Base-by-base conservation (phyloP, 352 stramenopile genomes). In the Phytopythium mirpurense region DNA sequence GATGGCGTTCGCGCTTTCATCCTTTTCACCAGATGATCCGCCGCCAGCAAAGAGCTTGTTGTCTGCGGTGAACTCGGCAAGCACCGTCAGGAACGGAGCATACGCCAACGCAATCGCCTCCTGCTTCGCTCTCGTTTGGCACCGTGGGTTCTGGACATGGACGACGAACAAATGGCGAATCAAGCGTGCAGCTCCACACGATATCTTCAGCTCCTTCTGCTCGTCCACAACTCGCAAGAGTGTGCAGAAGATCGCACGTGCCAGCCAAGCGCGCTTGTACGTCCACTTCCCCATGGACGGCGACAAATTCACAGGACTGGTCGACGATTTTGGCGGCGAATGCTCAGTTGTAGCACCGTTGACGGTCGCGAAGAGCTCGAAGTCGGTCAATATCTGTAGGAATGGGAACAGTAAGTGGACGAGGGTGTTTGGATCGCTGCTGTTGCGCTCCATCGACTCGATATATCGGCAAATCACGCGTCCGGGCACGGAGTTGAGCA, bases 381-480 rank as follows among this genome's bases (percentile, higher is more conserved):
- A 87, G 36, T 88, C 81, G 29, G 85, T 70, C 29, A 92, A 57
- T 26, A 73, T 70, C 19, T 72, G 63, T 19, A 89, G 51, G 37
- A 88, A 92, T 14, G 78, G 76, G 35, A 90, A 85, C 57, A 83
- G 62, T 11, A 88, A 65, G 29, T 90, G 78, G 3, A 82, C 69
- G 1, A 86, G 68, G 14, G 77, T 74, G 42, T 78, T 78, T 3
- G 74, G 67, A 31, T 86, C 75, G 15, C 60, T 44, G 35, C 73
- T 52, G 24, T 68, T 49, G n/a, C 42, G 50, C 5, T 78, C 54
- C n/a, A 78, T 65, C 57, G 57, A 67, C n/a, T 67, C 59, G 0
- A 87, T 56, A 35, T 75, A 85, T 12, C 63, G 66, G 15, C 53
- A 44, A 40, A 89, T 69, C 11, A 79, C 50, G 4, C 70, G 67